These are phyloP conservation scores for Monilinia vaccinii-corymbosi DNA, from an alignment of 2,329 filamentous ascomycete species.

Conservation along the genomic window DNA sequence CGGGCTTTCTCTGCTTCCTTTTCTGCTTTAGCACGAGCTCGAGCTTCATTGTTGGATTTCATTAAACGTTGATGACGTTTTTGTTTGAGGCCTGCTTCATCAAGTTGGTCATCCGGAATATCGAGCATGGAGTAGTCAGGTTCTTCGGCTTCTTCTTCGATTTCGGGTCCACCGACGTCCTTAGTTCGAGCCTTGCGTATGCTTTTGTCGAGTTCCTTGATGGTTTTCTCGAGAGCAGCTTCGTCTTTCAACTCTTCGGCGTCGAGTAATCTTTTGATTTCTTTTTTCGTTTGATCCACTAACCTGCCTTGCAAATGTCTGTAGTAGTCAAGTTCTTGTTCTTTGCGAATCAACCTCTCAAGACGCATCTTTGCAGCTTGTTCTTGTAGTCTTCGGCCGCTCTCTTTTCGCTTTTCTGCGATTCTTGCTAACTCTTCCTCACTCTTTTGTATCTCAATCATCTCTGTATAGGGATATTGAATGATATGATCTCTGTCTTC, in stretches of 20 bases:
- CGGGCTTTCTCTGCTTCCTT: conserved; percentile 89
- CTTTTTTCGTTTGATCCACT: conserved; percentile 77
- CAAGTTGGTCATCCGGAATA: conserved; percentile 81
- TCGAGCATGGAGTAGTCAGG: conserved; percentile 86
- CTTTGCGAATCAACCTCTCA: conserved; percentile 90
- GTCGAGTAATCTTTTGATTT: conserved; percentile 76
- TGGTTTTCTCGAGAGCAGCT: conserved; percentile 68
- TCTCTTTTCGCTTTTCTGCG: conserved; percentile 91
- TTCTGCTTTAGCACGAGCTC: conserved; percentile 87
- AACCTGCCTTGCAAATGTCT: conserved; percentile 70
- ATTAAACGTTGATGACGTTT: conserved; percentile 88
- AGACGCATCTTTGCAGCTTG: conserved; percentile 96
- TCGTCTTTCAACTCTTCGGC: conserved; percentile 91
- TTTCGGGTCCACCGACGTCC: conserved; percentile 74
- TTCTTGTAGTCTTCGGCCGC: conserved; percentile 81
- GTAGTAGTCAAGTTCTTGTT: conserved; percentile 91
- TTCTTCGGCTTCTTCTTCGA: conserved; percentile 69
- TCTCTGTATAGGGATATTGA: conserved; percentile 90
- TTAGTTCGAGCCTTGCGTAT: conserved; percentile 88
- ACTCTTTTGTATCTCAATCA: conserved; percentile 81
- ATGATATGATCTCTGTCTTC: conserved; percentile 84
- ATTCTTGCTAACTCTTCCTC: conserved; percentile 86
- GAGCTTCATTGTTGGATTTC: conserved; percentile 90
- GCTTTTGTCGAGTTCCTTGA: conserved; percentile 83
- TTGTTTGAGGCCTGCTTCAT: conserved; percentile 82